Conservation (phyloP, 1,284 basidiomycete genomes). For the Tylopilus sp. region DNA sequence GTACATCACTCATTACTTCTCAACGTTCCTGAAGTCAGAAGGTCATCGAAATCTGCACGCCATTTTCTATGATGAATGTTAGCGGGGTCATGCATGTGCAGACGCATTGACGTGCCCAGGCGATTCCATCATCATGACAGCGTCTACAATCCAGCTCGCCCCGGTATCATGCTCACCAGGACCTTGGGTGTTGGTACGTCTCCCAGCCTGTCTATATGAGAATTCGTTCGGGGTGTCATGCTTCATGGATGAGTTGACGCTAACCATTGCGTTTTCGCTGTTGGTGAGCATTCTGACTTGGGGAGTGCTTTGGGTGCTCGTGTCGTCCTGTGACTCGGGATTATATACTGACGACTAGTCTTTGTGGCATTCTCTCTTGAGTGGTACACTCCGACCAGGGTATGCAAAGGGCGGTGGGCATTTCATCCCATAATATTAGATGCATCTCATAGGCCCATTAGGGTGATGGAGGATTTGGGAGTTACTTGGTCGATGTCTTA, state of each 20-base stretch:
- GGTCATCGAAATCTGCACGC: constrained; percentile 1
- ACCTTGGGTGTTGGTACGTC: not conserved
- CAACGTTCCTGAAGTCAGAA: not conserved
- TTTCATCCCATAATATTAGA: not conserved
- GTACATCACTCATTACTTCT: too few relatives aligned
- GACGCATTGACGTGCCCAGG: constrained; percentile 9
- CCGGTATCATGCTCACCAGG: not conserved
- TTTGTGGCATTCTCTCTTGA: not conserved
- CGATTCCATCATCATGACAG: not conserved
- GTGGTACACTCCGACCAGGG: not conserved
- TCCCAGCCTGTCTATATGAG: not conserved
- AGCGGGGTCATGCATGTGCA: not conserved
- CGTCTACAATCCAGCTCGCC: not conserved
- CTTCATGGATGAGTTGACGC: not conserved
- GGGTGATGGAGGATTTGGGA: not conserved
- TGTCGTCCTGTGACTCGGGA: not conserved
- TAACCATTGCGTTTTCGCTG: not conserved
- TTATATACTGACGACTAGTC: constrained; percentile 12
- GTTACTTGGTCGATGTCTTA: not conserved
- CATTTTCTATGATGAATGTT: not conserved
- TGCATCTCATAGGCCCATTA: not conserved
- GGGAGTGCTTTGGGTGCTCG: not conserved
- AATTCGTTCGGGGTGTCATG: not conserved
- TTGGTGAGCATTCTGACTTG: not conserved
- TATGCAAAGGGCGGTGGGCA: too few relatives aligned